phyloP scores from a whole-genome alignment of 1,284 basidiomycete species.

The Trametes sp. region DNA sequence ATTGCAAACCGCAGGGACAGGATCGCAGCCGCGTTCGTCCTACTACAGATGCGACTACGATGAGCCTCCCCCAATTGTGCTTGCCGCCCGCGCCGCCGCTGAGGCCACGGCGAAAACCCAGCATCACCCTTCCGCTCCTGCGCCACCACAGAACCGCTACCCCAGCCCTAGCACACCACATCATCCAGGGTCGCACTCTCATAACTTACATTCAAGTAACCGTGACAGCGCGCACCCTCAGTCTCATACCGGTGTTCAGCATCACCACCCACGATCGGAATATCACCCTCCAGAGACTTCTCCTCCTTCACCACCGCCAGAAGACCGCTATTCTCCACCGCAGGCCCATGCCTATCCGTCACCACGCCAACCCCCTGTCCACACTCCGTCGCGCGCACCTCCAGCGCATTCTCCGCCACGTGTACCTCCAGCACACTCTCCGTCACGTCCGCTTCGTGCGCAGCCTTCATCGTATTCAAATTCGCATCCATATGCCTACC shows the following conservation, averaged over 20 bases:
- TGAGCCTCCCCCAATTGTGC: conserved; percentile 32
- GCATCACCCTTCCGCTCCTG: conserved; percentile 5
- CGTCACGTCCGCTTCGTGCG: neutral
- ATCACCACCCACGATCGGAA: neutral
- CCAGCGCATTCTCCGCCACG: too few species aligned
- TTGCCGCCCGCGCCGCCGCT: conserved; percentile 19
- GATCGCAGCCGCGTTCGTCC: conserved; percentile 21
- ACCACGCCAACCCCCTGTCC: conserved; percentile 2
- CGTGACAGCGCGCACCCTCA: neutral
- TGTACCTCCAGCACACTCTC: too few species aligned
- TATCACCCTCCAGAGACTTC: conserved; percentile 9
- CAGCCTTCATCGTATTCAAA: neutral
- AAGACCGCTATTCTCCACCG: neutral
- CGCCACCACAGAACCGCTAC: conserved; percentile 4
- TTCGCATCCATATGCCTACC: neutral
- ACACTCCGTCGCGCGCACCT: too few species aligned
- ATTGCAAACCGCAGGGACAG: neutral
- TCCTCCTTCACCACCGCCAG: neutral
- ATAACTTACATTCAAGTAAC: conserved; percentile 15
- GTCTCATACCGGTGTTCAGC: too few species aligned
- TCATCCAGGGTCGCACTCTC: neutral
- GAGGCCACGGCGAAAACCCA: neutral
- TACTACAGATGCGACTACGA: conserved; percentile 49
- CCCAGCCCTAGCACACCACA: neutral
- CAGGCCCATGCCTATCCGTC: too few species aligned